Conservation (phyloP, 2,329 filamentous ascomycete species). For the Colletotrichum horii region DNA sequence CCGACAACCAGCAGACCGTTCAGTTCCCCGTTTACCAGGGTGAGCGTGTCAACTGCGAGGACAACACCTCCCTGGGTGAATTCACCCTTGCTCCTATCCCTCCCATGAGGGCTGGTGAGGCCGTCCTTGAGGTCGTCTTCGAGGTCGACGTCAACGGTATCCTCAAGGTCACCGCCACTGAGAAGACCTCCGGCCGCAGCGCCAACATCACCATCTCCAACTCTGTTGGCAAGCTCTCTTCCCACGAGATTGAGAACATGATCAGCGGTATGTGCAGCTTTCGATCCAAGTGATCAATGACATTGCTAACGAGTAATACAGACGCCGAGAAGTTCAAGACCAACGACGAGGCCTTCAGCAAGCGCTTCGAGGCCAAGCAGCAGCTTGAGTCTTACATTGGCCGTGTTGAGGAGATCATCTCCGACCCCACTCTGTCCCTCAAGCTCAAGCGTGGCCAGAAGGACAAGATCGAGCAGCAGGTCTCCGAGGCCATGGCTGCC, state of each 20-base stretch:
- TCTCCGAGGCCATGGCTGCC: constrained; percentile 96
- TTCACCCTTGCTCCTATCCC: constrained; percentile 92
- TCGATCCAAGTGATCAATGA: constrained; percentile 11
- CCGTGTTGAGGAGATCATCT: constrained; percentile 98
- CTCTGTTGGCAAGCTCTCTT: constrained; percentile 98
- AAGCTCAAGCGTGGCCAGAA: constrained; percentile 99
- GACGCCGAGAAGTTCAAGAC: constrained; percentile 99
- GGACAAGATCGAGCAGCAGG: constrained; percentile 98
- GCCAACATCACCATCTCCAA: constrained; percentile 99
- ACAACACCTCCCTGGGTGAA: constrained; percentile 97
- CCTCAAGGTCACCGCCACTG: constrained; percentile 97
- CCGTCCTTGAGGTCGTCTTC: constrained; percentile 96
- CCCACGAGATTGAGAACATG: constrained; percentile 96
- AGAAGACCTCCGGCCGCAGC: constrained; percentile 97
- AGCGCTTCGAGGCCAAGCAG: constrained; percentile 99
- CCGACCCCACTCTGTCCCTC: constrained; percentile 91
- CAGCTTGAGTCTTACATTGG: constrained; percentile 99
- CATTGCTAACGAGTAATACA: constrained; percentile 31
- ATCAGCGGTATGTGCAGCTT: constrained; percentile 69
- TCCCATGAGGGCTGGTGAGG: constrained; percentile 91
- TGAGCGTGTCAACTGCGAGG: constrained; percentile 96
- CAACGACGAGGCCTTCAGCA: constrained; percentile 98
- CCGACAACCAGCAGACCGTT: constrained; percentile 78
- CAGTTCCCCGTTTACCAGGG: constrained; percentile 96
- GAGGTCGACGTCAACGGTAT: constrained; percentile 99